These are phyloP conservation scores for Lichtheimia ramosa DNA, from an alignment of 371 early-diverging fungal genomes.

Conservation along the genomic window DNA sequence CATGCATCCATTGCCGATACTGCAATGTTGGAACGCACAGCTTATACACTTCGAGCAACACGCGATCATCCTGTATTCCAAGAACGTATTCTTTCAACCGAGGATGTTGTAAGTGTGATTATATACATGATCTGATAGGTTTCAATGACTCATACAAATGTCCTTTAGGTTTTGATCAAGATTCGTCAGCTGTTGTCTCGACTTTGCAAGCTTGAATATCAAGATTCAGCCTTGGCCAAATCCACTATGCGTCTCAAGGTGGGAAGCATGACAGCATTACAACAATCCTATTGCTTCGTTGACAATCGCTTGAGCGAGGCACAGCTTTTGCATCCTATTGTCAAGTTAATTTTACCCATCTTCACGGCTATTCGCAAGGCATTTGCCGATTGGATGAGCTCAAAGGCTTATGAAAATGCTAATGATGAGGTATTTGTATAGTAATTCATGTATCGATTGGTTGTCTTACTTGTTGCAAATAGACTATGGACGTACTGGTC, in stretches of 20 bases:
- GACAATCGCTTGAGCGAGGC: slow-evolving; percentile 45
- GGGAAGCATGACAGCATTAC: slow-evolving; percentile 46
- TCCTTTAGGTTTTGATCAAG: background rate
- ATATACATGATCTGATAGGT: background rate
- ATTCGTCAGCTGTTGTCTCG: slow-evolving; percentile 33
- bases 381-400: slow-evolving; percentile 37
- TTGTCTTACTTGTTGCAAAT: no score
- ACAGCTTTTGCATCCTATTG: slow-evolving; percentile 51
- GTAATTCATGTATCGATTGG: no score
- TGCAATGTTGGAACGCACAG: slow-evolving; percentile 26
- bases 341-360: slow-evolving; percentile 46
- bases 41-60: slow-evolving; percentile 26
- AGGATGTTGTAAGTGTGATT: slow-evolving; percentile 3
- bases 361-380: slow-evolving; percentile 32
- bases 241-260: slow-evolving; percentile 38
- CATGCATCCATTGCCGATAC: slow-evolving; percentile 19
- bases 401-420: slow-evolving; percentile 22
- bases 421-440: slow-evolving; percentile 7
- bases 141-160: background rate
- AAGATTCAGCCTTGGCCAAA: slow-evolving; percentile 24
- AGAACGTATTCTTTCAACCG: slow-evolving; percentile 8
- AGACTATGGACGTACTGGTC: background rate
- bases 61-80: slow-evolving; percentile 25
- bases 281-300: slow-evolving; percentile 53
- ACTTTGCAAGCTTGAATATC: slow-evolving; percentile 32